Evolutionary conservation across 108 stramenopile species (phyloP).

Genomic region (Cyclotella atomus): DNA sequence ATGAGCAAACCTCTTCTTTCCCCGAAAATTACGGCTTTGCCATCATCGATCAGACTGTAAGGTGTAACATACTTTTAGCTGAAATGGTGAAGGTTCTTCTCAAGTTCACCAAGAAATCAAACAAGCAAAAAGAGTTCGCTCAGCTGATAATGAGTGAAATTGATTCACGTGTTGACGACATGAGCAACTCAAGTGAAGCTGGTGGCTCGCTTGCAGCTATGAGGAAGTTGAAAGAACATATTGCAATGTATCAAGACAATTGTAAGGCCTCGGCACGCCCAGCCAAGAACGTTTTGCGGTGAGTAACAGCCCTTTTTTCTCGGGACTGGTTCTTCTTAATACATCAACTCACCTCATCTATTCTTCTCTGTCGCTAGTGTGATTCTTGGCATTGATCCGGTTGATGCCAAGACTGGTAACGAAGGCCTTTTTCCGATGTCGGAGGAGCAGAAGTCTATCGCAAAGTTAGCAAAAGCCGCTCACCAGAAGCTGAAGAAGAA

Average conservation of each 20-base stretch:
- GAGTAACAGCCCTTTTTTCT: constrained; percentile 13
- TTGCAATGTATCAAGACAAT: constrained; percentile 32
- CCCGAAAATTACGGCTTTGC: constrained; percentile 49
- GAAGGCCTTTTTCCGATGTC: constrained; percentile 32
- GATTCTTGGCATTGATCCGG: constrained; percentile 53
- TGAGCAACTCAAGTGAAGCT: constrained; percentile 25
- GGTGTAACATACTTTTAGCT: constrained; percentile 64
- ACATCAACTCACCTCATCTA: not conserved
- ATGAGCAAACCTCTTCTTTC: not conserved
- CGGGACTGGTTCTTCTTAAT: not conserved
- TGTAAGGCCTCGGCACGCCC: constrained; percentile 19
- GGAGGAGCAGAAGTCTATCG: constrained; percentile 22
- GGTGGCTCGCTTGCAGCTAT: constrained; percentile 20
- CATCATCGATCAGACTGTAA: constrained; percentile 66
- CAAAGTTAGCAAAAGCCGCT: constrained; percentile 27
- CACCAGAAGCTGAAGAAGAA: constrained; percentile 49
- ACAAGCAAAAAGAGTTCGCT: constrained; percentile 17
- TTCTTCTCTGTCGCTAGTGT: constrained; percentile 7
- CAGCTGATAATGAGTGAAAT: constrained; percentile 27
- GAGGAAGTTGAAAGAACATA: constrained; percentile 25
- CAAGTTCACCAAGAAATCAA: constrained; percentile 12
- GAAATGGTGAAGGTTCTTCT: constrained; percentile 66
- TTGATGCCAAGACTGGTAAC: constrained; percentile 25
- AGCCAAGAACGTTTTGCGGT: constrained; percentile 60
- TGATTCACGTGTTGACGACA: constrained; percentile 24